Conservation (phyloP, 441 rosid genomes). For the Erodium moschatum region DNA sequence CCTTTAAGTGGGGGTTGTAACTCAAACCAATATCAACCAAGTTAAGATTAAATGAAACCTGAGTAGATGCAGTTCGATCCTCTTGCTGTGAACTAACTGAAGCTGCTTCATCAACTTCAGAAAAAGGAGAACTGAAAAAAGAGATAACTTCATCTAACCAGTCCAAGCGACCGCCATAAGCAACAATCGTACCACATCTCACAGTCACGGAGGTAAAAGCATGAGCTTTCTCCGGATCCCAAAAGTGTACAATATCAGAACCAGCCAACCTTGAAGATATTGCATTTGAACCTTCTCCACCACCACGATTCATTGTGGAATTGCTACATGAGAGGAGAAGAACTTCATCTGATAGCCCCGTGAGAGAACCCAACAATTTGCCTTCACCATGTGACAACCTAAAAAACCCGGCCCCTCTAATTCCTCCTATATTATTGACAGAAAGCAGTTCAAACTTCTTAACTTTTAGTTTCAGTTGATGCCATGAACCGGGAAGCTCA, state of each 20-base stretch:
- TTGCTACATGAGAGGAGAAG: slow-evolving; percentile 80
- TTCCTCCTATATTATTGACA: slow-evolving; percentile 71
- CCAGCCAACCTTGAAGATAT: slow-evolving; percentile 83
- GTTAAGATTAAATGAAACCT: slow-evolving; percentile 58
- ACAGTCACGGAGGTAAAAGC: slow-evolving; percentile 51
- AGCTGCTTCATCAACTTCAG: slow-evolving; percentile 30
- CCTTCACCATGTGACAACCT: slow-evolving; percentile 90
- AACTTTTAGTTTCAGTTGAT: slow-evolving; percentile 50
- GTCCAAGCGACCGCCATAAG: slow-evolving; percentile 88
- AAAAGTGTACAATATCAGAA: slow-evolving; percentile 56
- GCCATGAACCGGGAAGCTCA: slow-evolving; percentile 93
- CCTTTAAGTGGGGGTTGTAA: slow-evolving; percentile 66
- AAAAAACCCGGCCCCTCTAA: slow-evolving; percentile 48
- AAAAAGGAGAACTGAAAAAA: slow-evolving; percentile 51
- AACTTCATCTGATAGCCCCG: slow-evolving; percentile 49
- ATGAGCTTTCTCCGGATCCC: slow-evolving; percentile 49
- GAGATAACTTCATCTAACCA: slow-evolving; percentile 73
- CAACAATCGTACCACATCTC: slow-evolving; percentile 78
- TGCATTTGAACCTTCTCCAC: slow-evolving; percentile 91
- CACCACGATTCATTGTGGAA: slow-evolving; percentile 79
- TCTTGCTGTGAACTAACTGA: slow-evolving; percentile 29
- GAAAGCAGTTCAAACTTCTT: slow-evolving; percentile 52
- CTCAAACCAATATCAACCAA: slow-evolving; percentile 85
- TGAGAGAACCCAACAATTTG: slow-evolving; percentile 60
- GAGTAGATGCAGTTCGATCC: slow-evolving; percentile 31